Conservation (phyloP, 2,329 filamentous ascomycete species). For the Colletotrichum sojae region DNA sequence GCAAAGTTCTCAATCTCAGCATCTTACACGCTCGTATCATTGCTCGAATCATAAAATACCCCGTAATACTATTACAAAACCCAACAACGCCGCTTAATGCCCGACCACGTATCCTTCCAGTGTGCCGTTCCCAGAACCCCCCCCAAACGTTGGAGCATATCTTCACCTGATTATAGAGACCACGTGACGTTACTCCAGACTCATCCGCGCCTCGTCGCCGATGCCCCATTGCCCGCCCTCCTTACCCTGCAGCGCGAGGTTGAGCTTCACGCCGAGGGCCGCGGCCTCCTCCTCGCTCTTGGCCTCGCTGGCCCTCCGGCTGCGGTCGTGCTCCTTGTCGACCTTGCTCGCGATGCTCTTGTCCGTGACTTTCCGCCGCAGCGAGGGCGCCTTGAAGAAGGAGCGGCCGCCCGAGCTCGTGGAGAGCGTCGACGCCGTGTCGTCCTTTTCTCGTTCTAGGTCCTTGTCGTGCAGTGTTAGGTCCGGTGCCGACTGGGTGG, state of each 20-base stretch:
- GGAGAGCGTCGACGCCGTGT: constrained; percentile 62
- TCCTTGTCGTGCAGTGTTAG: constrained; percentile 37
- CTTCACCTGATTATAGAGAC: too few relatives aligned
- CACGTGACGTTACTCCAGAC: constrained; percentile 71
- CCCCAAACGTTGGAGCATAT: too few relatives aligned
- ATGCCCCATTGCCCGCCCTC: constrained; percentile 80
- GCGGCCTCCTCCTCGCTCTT: constrained; percentile 60
- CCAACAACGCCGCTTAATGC: too few relatives aligned
- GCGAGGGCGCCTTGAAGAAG: constrained; percentile 58
- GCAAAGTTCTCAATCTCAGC: too few relatives aligned
- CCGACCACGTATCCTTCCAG: too few relatives aligned
- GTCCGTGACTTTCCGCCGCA: constrained; percentile 58
- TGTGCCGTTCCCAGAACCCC: too few relatives aligned
- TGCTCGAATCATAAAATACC: too few relatives aligned
- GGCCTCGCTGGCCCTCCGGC: constrained; percentile 57
- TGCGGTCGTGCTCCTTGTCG: constrained; percentile 51
- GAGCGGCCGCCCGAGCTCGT: constrained; percentile 60
- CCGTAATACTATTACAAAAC: too few relatives aligned
- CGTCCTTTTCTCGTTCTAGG: constrained; percentile 49
- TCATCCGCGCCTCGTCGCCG: constrained; percentile 88
- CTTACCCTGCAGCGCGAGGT: constrained; percentile 67
- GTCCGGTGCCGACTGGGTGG: constrained; percentile 45
- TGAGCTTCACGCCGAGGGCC: constrained; percentile 59
- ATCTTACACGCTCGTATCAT: too few relatives aligned
- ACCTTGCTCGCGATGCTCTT: constrained; percentile 42